Percentiles rank a stretch among this genome's conserved stretches.
phyloP scores from a whole-genome alignment of 805 yeast species.

The Citeromyces nyonsensis region DNA sequence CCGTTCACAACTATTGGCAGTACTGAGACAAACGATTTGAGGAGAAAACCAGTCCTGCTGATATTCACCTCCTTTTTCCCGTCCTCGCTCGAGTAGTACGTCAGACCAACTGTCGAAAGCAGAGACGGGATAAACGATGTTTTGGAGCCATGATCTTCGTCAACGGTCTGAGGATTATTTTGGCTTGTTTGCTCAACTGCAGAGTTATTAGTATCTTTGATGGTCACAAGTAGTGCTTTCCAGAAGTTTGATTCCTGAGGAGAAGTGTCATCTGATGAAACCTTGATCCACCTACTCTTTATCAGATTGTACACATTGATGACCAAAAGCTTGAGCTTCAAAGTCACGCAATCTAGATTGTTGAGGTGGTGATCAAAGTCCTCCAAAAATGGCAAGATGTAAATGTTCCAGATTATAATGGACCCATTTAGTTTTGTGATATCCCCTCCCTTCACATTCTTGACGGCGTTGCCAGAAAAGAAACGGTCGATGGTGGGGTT shows the following conservation, averaged over 20 bases:
- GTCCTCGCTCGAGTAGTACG: not conserved
- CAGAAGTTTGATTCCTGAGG: too few relatives aligned
- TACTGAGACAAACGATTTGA: constrained; percentile 6
- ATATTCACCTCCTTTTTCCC: constrained; percentile 1
- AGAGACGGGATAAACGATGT: not conserved
- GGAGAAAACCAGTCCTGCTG: constrained; percentile 3
- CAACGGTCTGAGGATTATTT: constrained; percentile 5
- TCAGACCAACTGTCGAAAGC: not conserved
- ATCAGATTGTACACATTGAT: constrained; percentile 4
- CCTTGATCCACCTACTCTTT: constrained; percentile 2
- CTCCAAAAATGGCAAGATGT: constrained; percentile 20
- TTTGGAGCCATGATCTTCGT: constrained; percentile 2
- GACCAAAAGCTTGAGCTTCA: too few relatives aligned
- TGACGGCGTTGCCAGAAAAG: constrained; percentile 4
- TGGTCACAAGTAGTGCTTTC: too few relatives aligned
- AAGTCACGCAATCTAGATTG: too few relatives aligned
- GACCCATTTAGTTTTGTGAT: constrained; percentile 17
- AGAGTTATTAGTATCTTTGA: too few relatives aligned
- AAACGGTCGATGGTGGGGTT: constrained; percentile 4
- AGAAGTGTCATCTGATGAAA: not conserved
- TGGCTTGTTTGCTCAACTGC: too few relatives aligned
- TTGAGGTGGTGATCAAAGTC: too few relatives aligned
- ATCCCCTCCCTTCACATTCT: constrained; percentile 3
- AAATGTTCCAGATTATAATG: constrained; percentile 17
- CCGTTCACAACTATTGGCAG: constrained; percentile 3